A percentile compares a stretch with the other conserved stretches of the same genome.
phyloP scores from a whole-genome alignment of 2,329 filamentous ascomycete genomes.

The Botrytis byssoidea region DNA sequence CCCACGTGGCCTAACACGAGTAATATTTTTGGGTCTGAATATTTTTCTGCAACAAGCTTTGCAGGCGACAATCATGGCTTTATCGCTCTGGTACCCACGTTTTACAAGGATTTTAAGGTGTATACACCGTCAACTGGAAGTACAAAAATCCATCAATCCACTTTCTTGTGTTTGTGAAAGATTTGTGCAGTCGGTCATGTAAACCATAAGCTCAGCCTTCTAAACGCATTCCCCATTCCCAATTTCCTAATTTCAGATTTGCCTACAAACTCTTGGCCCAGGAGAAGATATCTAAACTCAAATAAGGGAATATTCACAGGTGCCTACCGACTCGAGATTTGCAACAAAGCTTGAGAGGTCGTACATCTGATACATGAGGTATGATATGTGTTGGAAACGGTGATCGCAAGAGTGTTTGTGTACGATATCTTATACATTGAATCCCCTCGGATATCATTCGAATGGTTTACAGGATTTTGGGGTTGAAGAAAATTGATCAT shows the following conservation, averaged over 20 bases:
- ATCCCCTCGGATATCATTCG: background rate
- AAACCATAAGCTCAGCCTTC: background rate
- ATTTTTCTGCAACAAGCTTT: too few relatives aligned
- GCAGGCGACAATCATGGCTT: background rate
- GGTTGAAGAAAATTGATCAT: background rate
- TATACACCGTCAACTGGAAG: background rate
- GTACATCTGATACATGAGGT: background rate
- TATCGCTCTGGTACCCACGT: background rate
- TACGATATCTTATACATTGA: background rate
- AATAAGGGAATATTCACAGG: background rate
- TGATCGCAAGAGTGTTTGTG: background rate
- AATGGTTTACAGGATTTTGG: background rate
- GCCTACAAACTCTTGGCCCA: background rate
- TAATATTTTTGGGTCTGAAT: background rate
- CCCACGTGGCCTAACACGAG: too few relatives aligned
- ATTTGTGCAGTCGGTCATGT: background rate
- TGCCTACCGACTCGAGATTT: background rate
- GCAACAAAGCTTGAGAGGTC: background rate
- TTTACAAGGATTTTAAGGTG: background rate
- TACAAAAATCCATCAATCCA: background rate
- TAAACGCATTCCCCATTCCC: background rate
- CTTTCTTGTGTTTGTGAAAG: background rate
- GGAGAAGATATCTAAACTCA: background rate
- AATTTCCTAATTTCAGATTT: background rate
- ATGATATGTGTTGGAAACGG: background rate